Base-by-base conservation (phyloP, 228 moss, liverwort and hornwort genomes). In the Sphagnum magellanicum region DNA sequence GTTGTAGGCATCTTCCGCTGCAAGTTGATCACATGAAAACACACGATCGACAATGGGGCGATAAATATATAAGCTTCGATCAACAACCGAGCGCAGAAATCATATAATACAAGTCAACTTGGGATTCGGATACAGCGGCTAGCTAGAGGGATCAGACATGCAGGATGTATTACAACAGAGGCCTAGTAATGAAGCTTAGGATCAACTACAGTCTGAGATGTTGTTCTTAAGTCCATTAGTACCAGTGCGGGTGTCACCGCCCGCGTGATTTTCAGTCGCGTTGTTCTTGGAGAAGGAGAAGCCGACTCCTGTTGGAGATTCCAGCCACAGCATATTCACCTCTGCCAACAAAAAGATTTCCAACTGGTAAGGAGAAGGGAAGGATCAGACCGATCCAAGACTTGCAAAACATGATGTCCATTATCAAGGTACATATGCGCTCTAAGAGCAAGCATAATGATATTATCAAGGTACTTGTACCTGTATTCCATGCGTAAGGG, bases 301-400 rank as follows among this genome's bases (percentile, higher is more conserved):
- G 0, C 92, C 95, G 49, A 92, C 95, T 5, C 90, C 95, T 16
- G 85, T 88, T 0, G 92, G 95, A 15, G 95, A 95, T 71, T 95
- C 95, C 67, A 95, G 72, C 82, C 89, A 94, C 59, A 94, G 70
- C 71, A 91, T 79, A 74, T 90, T 91, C 74, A 81, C 84, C 68
- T 88, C 94, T 94, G 69, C 61, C 57, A 55, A 55, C 32, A 32
- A 32, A 32, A 32, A 32, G 2, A 32, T 32, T 32, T 32, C 32
- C 32, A 32, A 32, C 32, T 2, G 1, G 32, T 32, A 32, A 32
- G 32, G 32, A 32, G 32, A 32, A 32, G 32, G 32, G 32, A 32
- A 32, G 32, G 32, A 55, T 55, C 55, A 12, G 55, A 55, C 12
- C 12, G 9, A 4, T 8, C 12, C 8, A 55, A 55, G 55, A 62